phyloP scores from a whole-genome alignment of 2,329 filamentous ascomycete species.

The Cladosporium cucumerinum region DNA sequence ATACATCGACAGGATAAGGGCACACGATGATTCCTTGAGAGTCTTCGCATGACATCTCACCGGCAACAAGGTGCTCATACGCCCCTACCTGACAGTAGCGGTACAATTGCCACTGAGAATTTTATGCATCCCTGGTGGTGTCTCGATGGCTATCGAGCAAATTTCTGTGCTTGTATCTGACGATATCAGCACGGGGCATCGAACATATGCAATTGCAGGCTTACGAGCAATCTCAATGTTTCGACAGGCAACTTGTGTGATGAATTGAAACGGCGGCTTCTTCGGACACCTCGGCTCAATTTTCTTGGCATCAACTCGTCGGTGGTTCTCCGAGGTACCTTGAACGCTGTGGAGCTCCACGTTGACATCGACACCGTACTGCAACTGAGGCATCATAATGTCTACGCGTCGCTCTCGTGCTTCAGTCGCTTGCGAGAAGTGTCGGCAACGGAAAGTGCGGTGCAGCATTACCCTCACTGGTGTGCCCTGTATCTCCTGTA shows the following conservation, averaged over 20 bases:
- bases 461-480: slow-evolving; percentile 9
- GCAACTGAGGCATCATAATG: neutral
- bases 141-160: neutral
- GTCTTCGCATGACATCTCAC: neutral
- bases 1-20: neutral
- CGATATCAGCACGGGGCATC: neutral
- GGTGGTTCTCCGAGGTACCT: neutral
- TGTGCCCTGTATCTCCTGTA: slow-evolving; percentile 5
- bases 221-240: neutral
- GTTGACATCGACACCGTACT: neutral
- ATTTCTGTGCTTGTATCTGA: neutral
- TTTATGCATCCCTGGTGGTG: neutral
- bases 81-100: neutral
- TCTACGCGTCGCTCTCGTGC: slow-evolving; percentile 6
- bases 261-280: neutral
- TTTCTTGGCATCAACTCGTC: neutral
- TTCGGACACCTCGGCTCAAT: neutral
- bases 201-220: neutral
- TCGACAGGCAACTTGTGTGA: neutral
- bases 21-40: neutral
- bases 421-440: neutral
- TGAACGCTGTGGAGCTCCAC: neutral
- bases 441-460: slow-evolving; percentile 5
- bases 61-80: neutral
- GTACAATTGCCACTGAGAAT: neutral